These are phyloP conservation scores for Phytopythium sindhum DNA, from an alignment of 352 stramenopile genomes.

Conservation along the genomic window DNA sequence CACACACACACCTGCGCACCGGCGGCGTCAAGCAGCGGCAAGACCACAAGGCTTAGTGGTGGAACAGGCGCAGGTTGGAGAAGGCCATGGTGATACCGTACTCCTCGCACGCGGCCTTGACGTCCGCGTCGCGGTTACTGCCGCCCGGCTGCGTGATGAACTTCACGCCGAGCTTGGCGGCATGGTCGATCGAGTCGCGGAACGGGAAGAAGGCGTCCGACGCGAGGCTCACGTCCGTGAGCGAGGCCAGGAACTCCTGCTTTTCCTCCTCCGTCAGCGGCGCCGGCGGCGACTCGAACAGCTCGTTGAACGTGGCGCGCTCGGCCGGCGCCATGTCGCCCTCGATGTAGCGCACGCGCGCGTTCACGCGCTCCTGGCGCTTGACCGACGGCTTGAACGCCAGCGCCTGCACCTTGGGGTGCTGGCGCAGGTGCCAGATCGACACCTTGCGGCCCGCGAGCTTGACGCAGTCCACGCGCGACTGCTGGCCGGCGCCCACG, in stretches of 20 bases:
- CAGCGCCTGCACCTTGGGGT: conserved; percentile 94
- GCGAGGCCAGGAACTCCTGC: conserved; percentile 90
- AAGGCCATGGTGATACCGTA: conserved; percentile 99
- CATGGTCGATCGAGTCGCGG: conserved; percentile 98
- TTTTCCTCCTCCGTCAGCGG: conserved; percentile 94
- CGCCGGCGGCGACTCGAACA: conserved; percentile 94
- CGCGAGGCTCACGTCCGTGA: conserved; percentile 92
- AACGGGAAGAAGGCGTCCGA: conserved; percentile 99
- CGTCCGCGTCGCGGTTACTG: conserved; percentile 87
- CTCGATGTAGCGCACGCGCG: conserved; percentile 99
- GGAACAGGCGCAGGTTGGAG: conserved; percentile 98
- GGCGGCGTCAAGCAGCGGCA: background rate
- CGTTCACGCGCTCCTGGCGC: conserved; percentile 99
- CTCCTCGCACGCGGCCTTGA: conserved; percentile 94
- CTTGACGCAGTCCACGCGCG: conserved; percentile 99
- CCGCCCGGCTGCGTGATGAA: conserved; percentile 97
- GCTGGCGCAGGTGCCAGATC: conserved; percentile 98
- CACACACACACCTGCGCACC: background rate
- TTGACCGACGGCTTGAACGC: conserved; percentile 98
- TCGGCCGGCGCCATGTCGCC: conserved; percentile 97
- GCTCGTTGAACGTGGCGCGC: conserved; percentile 91
- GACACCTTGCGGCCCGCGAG: conserved; percentile 97
- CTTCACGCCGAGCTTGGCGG: conserved; percentile 92
- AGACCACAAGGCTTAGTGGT: conserved; percentile 90
- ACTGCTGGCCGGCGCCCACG: conserved; percentile 99